These are phyloP conservation scores for Phialophora tarda DNA, from an alignment of 2,329 filamentous ascomycete genomes.

Conservation along the genomic window DNA sequence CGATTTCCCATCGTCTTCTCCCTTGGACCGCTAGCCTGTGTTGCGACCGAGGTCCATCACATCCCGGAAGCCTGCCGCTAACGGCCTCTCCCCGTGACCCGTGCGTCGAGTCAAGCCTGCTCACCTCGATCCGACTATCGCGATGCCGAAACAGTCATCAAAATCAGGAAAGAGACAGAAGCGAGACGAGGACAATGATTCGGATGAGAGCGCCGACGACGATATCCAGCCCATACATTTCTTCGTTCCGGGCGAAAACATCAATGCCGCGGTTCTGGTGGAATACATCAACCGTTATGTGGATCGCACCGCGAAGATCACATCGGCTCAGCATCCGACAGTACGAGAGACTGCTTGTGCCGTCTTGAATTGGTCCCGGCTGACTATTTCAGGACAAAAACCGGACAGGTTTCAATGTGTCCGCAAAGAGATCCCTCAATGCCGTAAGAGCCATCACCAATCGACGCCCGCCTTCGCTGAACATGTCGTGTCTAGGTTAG, in stretches of 20 bases:
- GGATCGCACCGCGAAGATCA: constrained; percentile 34
- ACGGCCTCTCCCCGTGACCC: constrained; percentile 27
- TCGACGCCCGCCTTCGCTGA: background rate
- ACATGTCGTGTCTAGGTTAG: constrained; percentile 23
- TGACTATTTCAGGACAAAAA: constrained; percentile 32
- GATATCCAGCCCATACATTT: constrained; percentile 34
- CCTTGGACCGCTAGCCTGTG: constrained; percentile 27
- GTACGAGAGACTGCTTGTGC: constrained; percentile 13
- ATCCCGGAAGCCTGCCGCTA: constrained; percentile 24
- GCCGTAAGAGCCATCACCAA: constrained; percentile 25
- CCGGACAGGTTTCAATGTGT: constrained; percentile 31
- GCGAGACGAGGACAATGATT: constrained; percentile 26
- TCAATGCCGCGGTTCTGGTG: constrained; percentile 33
- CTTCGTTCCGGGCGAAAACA: constrained; percentile 35
- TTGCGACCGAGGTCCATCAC: constrained; percentile 30
- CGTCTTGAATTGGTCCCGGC: background rate
- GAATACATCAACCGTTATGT: constrained; percentile 34
- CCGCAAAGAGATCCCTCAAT: constrained; percentile 31
- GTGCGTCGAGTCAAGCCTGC: constrained; percentile 9
- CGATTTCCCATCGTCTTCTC: constrained; percentile 24
- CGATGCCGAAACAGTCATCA: constrained; percentile 25
- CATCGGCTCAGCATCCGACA: constrained; percentile 31
- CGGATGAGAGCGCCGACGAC: constrained; percentile 26
- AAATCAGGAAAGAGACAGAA: constrained; percentile 29
- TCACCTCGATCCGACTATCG: constrained; percentile 13